Percentiles rank a stretch among this genome's conserved stretches.
Evolutionary conservation across 2,329 filamentous ascomycete species (phyloP).

Genomic region (Talaromyces verruculosus): DNA sequence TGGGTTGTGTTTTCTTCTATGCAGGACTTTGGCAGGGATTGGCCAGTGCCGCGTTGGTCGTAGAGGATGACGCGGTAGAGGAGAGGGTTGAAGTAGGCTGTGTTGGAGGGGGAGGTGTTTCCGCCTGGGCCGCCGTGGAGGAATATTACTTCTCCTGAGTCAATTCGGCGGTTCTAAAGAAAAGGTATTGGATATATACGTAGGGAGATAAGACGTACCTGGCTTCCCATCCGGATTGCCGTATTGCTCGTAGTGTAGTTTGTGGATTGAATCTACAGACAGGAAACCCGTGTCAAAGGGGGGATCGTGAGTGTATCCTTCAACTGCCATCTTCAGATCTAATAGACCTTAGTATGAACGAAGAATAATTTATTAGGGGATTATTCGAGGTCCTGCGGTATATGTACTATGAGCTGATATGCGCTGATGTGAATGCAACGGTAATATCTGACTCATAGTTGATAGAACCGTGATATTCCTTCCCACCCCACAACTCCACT

Average conservation of each 20-base stretch:
- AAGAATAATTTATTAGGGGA: background rate
- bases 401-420: background rate
- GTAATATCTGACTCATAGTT: background rate
- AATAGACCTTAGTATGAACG: background rate
- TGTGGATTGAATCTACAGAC: constrained; percentile 36
- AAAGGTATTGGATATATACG: background rate
- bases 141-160: constrained; percentile 34
- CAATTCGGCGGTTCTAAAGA: background rate
- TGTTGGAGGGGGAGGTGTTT: constrained; percentile 36
- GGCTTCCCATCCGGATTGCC: constrained; percentile 41
- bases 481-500: background rate
- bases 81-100: constrained; percentile 46
- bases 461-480: background rate
- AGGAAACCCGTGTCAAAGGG: constrained; percentile 37
- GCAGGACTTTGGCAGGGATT: constrained; percentile 44
- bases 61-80: constrained; percentile 49
- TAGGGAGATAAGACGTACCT: constrained; percentile 27
- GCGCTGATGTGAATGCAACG: background rate
- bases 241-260: constrained; percentile 42
- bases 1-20: constrained; percentile 49
- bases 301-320: constrained; percentile 35
- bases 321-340: background rate
- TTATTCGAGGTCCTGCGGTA: background rate
- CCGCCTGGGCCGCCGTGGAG: constrained; percentile 50
- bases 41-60: constrained; percentile 50